Base-by-base conservation (phyloP, 768 basidiomycete species). In the Serendipita indica region DNA sequence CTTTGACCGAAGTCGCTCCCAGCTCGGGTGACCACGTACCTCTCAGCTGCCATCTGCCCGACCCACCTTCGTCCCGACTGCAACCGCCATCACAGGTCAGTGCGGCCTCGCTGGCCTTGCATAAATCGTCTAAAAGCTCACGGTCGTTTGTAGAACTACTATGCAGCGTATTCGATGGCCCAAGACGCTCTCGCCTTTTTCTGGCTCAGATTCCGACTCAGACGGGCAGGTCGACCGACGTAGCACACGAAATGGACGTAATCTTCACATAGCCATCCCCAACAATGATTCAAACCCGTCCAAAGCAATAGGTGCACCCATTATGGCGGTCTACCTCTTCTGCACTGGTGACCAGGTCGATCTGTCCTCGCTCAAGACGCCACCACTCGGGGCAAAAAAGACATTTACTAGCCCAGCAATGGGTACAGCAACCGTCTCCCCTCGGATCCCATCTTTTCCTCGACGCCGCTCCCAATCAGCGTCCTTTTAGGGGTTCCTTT, bases 141-240 rank as follows among this genome's bases (percentile, higher is more conserved):
- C 16, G 41, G 10, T 54, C 10, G 30, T 54, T 20, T 18, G 10
- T 7, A 54, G 12, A 3, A 3, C 10, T 1, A 54, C 12, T 32
- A 54, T 54, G 49, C 49, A 54, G 49, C 49, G 49, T 7, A 27
- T 54, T 27, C 12, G 49, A 54, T 54, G 49, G 49, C 49, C 49
- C 49, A 54, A 54, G 49, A 27, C 20, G 7, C 30, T 54, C 30
- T 54, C 12, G 7, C 22, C 30, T 54, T 54, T 54, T 27, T 54
- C 49, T 30, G 49, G 49, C 30, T 46, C 45, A 16, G 49, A 54
- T 54, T 54, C 49, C 20, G 49, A 54, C 30, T 54, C 49, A 28
- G 49, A 54, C 16, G 30, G 20, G 22, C 49, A 54, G n/a, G 4
- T 28, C 20, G 49, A 25, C 12, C 30, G 16, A 13, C 20, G 22